These are phyloP conservation scores for Solanum chilense DNA, from an alignment of 257 asterid genomes.

Conservation along the genomic window DNA sequence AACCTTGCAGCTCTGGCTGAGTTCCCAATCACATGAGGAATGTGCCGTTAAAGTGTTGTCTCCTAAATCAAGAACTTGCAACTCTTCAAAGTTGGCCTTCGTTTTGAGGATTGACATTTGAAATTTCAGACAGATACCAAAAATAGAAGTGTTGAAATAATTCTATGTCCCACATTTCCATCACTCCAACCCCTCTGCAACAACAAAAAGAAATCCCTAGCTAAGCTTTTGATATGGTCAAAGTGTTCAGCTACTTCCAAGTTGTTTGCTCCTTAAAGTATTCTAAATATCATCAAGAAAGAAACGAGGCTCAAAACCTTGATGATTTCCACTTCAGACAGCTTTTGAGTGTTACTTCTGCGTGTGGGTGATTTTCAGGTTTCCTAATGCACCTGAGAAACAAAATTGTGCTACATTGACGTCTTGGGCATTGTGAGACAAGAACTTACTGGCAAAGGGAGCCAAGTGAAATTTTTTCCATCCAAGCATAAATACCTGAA, in stretches of 20 bases:
- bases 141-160: not conserved
- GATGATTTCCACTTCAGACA: not conserved
- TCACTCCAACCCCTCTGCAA: not conserved
- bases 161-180: not conserved
- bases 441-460: not conserved
- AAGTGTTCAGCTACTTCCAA: not conserved
- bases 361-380: not conserved
- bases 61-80: not conserved
- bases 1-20: not conserved
- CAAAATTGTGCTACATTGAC: not conserved
- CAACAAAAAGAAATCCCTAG: not conserved
- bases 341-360: not conserved
- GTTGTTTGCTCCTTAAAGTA: not conserved
- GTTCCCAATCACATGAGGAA: not conserved
- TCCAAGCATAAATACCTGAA: not conserved
- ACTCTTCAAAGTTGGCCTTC: not conserved
- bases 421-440: not conserved
- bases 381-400: not conserved
- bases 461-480: not conserved
- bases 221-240: not conserved
- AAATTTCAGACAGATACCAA: not conserved
- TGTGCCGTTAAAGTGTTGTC: not conserved
- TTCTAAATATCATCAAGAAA: not conserved
- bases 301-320: not conserved
- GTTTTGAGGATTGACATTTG: not conserved